These are phyloP conservation scores for Trypanosoma scelopori DNA, from an alignment of 208 protist genomes.

Conservation along the genomic window DNA sequence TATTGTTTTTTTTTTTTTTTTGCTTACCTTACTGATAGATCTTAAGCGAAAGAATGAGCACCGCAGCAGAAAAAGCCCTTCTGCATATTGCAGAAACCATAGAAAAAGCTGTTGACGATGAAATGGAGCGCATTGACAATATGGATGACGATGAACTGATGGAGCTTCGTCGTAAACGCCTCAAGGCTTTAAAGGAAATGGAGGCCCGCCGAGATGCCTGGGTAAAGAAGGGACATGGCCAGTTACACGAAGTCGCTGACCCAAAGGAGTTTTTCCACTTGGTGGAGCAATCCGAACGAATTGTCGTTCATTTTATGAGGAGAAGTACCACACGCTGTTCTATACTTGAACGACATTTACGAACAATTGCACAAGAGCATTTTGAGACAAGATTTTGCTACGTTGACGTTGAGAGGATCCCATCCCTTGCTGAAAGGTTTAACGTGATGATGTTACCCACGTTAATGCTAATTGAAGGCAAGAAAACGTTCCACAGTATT, in stretches of 20 bases:
- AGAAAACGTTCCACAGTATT: conserved; percentile 90
- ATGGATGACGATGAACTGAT: conserved; percentile 91
- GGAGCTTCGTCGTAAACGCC: conserved; percentile 61
- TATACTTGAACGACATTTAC: conserved; percentile 87
- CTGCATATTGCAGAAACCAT: conserved; percentile 82
- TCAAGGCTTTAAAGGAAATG: conserved; percentile 81
- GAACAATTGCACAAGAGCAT: conserved; percentile 69
- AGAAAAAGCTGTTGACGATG: conserved; percentile 83
- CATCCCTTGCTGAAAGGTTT: conserved; percentile 83
- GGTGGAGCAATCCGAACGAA: conserved; percentile 75
- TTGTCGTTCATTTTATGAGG: conserved; percentile 92
- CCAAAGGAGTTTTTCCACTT: conserved; percentile 86
- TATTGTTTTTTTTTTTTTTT: conserved; percentile 15
- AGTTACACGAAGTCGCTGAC: conserved; percentile 69
- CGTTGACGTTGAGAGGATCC: conserved; percentile 87
- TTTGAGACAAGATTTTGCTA: conserved; percentile 90
- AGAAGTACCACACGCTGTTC: conserved; percentile 76
- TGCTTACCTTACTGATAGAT: background rate
- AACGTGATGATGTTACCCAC: conserved; percentile 93
- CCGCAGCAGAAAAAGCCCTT: conserved; percentile 55
- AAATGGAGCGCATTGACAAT: conserved; percentile 79
- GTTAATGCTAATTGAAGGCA: conserved; percentile 89
- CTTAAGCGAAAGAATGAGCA: conserved; percentile 17
- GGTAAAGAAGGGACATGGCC: conserved; percentile 85
- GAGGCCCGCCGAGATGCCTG: conserved; percentile 69